Base-by-base conservation (phyloP, 306 rosid genomes). In the Acacia melanoxylon region DNA sequence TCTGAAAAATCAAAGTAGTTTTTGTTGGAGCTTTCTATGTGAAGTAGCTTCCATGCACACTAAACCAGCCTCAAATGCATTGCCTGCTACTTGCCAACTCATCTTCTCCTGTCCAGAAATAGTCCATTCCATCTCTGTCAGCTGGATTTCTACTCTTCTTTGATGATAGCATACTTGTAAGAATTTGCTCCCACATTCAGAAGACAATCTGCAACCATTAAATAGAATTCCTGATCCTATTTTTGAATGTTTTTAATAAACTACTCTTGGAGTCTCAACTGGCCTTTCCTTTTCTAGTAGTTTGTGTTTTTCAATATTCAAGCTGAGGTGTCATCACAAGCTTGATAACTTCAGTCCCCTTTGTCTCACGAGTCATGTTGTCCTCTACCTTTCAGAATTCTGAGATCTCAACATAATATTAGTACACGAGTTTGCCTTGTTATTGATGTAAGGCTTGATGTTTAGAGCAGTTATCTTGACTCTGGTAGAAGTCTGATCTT, bases 401-500 rank as follows among this genome's bases (percentile, higher is more conserved):
- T 20, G 22, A 54, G 61, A 54, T 54, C n/a, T n/a, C 25, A 54
- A 5, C 59, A 5, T 51, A 51, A 6, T 17, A 6, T 22, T 6
- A 19, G 59, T 5, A 51, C 59, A 51, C 20, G 27, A 54, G 62
- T 54, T 54, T 20, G 2, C 25, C 25, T 52, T 52, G 24, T 52
- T 52, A 52, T 52, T 52, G 24, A 52, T 52, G 59, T 2, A 52
- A 52, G 59, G 19, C 24, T 19, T 19, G 3, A 52, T 6, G 41
- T 52, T 52, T 52, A 52, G 59, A 27, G 68, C 68, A 61, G 68
- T 25, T 61, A 25, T 61, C 19, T 61, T 61, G 68, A 61, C 35
- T 61, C 35, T 27, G 42, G 15, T n/a, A 24, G 68, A 35, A 67
- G 61, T 54, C 73, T 74, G 77, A 79, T 67, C 67, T 35, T 51